Evolutionary conservation across 2,329 filamentous ascomycete genomes (phyloP).

Genomic region (Ceratocystis destructans): DNA sequence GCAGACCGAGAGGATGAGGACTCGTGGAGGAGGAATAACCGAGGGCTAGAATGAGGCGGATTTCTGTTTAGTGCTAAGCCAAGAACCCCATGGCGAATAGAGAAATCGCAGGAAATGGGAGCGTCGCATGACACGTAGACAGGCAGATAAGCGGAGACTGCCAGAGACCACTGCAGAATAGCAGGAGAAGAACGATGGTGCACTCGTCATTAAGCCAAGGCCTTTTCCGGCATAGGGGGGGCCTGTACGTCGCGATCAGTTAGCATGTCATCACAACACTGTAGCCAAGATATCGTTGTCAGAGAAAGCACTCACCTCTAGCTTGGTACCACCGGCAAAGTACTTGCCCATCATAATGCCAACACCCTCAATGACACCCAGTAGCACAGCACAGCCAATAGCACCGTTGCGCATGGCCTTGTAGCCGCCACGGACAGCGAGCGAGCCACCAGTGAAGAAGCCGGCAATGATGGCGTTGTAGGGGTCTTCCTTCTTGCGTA

Average conservation of each 20-base stretch:
- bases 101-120: not conserved
- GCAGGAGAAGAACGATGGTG: not conserved
- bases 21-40: not conserved
- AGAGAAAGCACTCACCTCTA: constrained; percentile 44
- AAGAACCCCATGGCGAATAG: not conserved
- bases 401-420: constrained; percentile 89
- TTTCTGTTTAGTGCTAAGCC: not conserved
- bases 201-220: constrained; percentile 24
- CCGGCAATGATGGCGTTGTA: constrained; percentile 97
- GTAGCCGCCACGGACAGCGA: constrained; percentile 82
- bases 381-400: constrained; percentile 85
- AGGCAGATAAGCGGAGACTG: not conserved
- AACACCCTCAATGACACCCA: constrained; percentile 94
- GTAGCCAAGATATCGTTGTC: constrained; percentile 21
- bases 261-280: not conserved
- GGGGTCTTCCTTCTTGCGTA: constrained; percentile 91
- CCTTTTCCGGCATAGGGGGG: constrained; percentile 25
- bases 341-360: constrained; percentile 91
- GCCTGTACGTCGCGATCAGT: constrained; percentile 22
- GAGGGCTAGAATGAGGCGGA: not conserved
- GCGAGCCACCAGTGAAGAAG: constrained; percentile 86
- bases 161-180: not conserved
- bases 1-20: not conserved
- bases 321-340: constrained; percentile 76
- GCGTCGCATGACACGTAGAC: no score